A percentile compares a stretch with the other conserved stretches of the same genome.
These are phyloP conservation scores for Quercus alba DNA, from an alignment of 306 rosid genomes.

Conservation along the genomic window DNA sequence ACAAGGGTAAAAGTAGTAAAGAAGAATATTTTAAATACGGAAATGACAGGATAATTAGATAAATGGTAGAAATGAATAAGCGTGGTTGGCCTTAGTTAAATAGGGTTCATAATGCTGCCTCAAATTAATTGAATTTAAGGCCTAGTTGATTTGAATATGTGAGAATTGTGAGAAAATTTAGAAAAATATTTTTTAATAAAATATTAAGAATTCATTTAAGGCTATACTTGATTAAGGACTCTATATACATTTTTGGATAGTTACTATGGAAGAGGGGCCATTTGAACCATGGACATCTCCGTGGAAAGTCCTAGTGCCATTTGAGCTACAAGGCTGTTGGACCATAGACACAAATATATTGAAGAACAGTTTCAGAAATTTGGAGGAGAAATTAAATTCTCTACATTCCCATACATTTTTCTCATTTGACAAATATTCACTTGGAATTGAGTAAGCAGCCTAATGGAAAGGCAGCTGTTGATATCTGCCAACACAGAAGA, in stretches of 20 bases:
- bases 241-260: no score
- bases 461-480: not conserved
- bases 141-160: not conserved
- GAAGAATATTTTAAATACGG: not conserved
- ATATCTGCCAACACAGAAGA: not conserved
- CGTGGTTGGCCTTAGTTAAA: not conserved
- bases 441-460: not conserved
- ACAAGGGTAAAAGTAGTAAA: not conserved
- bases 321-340: no score
- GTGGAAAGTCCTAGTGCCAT: no score
- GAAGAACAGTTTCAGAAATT: no score
- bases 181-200: no score
- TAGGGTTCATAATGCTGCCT: not conserved
- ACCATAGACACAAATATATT: no score
- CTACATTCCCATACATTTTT: not conserved
- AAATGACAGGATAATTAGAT: not conserved
- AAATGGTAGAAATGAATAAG: not conserved
- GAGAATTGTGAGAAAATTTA: no score
- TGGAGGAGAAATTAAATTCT: no score
- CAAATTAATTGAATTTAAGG: not conserved
- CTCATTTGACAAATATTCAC: not conserved
- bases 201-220: no score
- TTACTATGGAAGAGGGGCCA: no score
- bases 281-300: no score
- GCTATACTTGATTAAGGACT: no score